Conservation (phyloP, 768 basidiomycete genomes). For the Paxillus ammoniavirescens region DNA sequence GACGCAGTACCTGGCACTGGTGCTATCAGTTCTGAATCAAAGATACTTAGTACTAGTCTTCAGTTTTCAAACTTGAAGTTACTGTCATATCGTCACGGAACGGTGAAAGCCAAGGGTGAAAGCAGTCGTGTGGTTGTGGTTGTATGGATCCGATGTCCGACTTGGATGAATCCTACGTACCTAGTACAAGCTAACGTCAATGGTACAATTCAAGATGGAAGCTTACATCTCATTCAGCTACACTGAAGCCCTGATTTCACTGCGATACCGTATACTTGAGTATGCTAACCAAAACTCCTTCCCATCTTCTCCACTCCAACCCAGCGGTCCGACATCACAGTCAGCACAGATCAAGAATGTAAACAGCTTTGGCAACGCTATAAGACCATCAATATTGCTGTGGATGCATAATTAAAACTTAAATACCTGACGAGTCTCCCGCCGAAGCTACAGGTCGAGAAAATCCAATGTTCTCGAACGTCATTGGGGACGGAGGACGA, state of each 20-base stretch:
- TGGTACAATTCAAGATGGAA: not conserved
- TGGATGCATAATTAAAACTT: not conserved
- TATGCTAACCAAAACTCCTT: conserved; percentile 78
- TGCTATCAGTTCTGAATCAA: too few species aligned
- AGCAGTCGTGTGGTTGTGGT: too few species aligned
- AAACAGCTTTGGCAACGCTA: conserved; percentile 38
- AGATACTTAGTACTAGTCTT: too few species aligned
- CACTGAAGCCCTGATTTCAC: not conserved
- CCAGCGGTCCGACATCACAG: conserved; percentile 82
- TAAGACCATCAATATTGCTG: conserved; percentile 1
- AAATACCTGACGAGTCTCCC: conserved; percentile 22
- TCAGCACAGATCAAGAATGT: conserved; percentile 81
- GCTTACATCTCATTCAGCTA: not conserved
- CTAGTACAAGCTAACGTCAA: too few species aligned
- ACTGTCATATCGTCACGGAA: too few species aligned
- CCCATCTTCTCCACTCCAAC: conserved; percentile 74
- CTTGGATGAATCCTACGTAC: too few species aligned
- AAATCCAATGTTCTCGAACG: conserved; percentile 87
- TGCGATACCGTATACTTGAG: conserved; percentile 48
- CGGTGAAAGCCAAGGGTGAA: too few species aligned
- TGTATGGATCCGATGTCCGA: too few species aligned
- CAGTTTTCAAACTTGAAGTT: too few species aligned
- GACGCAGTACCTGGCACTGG: too few species aligned
- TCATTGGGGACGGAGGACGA: conserved; percentile 76
- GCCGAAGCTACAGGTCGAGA: conserved; percentile 53